These are phyloP conservation scores for Hirsutella rhossiliensis DNA, from an alignment of 2,329 filamentous ascomycete species.

Conservation along the genomic window DNA sequence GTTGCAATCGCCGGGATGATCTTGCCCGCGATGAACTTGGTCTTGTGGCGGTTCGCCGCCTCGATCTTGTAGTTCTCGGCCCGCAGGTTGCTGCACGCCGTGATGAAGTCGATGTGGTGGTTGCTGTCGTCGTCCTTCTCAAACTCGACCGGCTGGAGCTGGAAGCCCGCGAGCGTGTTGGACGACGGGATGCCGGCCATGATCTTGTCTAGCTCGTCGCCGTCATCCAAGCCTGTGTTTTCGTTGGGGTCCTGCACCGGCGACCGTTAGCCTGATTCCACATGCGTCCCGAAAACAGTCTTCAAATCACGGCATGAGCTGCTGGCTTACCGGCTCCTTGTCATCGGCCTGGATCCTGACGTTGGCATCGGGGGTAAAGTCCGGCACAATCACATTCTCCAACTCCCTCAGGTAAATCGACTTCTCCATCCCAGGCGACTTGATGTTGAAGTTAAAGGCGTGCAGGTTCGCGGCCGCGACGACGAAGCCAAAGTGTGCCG, in stretches of 20 bases:
- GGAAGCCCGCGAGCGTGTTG: constrained; percentile 75
- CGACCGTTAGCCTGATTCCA: background rate
- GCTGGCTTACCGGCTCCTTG: constrained; percentile 58
- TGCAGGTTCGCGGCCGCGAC: constrained; percentile 84
- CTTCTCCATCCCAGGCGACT: constrained; percentile 58
- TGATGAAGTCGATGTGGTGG: constrained; percentile 98
- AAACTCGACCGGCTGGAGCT: constrained; percentile 85
- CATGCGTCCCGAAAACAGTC: too few species aligned
- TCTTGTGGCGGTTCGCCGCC: constrained; percentile 87
- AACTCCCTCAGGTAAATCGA: constrained; percentile 67
- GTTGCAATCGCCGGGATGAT: constrained; percentile 98
- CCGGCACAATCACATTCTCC: constrained; percentile 87
- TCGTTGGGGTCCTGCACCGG: constrained; percentile 65
- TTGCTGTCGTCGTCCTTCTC: constrained; percentile 99
- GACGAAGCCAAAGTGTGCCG: constrained; percentile 79
- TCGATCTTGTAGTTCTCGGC: constrained; percentile 98
- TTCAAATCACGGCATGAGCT: too few species aligned
- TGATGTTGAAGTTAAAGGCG: constrained; percentile 96
- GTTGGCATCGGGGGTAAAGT: constrained; percentile 79
- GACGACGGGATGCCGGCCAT: constrained; percentile 62
- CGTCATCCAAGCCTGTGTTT: constrained; percentile 51
- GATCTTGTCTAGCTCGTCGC: constrained; percentile 63
- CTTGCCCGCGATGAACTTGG: constrained; percentile 98
- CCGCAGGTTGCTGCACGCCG: constrained; percentile 88
- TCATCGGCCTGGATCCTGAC: constrained; percentile 97